Conservation (phyloP, 73 alveolate genomes). For the Breviolum minutum region DNA sequence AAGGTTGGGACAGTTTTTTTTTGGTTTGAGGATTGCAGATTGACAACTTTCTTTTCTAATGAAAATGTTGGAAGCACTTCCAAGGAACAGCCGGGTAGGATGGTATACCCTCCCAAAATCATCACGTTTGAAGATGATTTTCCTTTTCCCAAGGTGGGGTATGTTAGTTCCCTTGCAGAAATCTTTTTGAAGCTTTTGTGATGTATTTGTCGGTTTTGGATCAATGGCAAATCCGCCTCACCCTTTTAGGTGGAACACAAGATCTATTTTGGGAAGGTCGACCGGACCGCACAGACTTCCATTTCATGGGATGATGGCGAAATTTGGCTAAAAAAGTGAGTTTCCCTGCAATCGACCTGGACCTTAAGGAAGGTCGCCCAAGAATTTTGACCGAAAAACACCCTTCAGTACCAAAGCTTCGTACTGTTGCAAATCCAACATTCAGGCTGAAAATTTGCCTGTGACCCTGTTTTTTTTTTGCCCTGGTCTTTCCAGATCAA, state of each 20-base stretch:
- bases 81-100: not conserved
- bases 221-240: no score
- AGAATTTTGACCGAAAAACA: not conserved
- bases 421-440: not conserved
- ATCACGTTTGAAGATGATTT: no score
- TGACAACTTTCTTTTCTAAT: no score
- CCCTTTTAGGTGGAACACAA: not conserved
- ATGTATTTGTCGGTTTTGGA: no score
- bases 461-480: no score
- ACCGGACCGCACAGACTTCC: not conserved
- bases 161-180: not conserved
- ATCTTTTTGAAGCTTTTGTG: no score
- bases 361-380: not conserved
- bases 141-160: not conserved
- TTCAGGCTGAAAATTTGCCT: not conserved
- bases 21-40: no score
- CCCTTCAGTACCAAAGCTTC: not conserved
- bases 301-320: slow-evolving; percentile 31
- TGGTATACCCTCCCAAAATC: not conserved
- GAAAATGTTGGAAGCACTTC: not conserved
- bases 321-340: slow-evolving; percentile 26
- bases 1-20: not conserved
- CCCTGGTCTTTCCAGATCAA: no score
- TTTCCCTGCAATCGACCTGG: not conserved
- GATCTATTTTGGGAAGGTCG: slow-evolving; percentile 22